These are phyloP conservation scores for Iberis pinnata DNA, from an alignment of 345 rosid species.

Conservation along the genomic window DNA sequence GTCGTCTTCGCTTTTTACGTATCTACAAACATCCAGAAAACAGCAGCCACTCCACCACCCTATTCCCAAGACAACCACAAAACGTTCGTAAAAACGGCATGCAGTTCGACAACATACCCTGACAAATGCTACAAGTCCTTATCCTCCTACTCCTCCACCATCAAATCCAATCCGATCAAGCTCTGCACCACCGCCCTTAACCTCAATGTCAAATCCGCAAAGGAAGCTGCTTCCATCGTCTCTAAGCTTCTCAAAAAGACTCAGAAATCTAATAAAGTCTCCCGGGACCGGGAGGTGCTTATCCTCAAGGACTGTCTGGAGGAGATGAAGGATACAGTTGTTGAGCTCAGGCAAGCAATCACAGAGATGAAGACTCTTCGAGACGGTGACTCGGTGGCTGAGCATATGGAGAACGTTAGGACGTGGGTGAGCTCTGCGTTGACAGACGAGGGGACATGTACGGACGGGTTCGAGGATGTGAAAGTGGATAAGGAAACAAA, in stretches of 20 bases:
- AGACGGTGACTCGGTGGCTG: conserved; percentile 21
- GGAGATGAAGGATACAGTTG: conserved; percentile 39
- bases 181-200: conserved; percentile 47
- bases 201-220: conserved; percentile 39
- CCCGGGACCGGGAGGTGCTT: conserved; percentile 28
- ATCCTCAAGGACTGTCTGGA: conserved; percentile 44
- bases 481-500: conserved; percentile 32
- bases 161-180: conserved; percentile 44
- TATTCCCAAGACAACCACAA: conserved; percentile 28
- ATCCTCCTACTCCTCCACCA: conserved; percentile 37
- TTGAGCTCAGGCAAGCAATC: conserved; percentile 47
- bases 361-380: conserved; percentile 29
- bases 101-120: conserved; percentile 55
- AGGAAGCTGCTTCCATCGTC: conserved; percentile 23
- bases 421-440: conserved; percentile 72
- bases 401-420: conserved; percentile 36
- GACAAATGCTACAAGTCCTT: conserved; percentile 43
- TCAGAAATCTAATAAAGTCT: conserved; percentile 23
- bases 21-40: conserved; percentile 6
- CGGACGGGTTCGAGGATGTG: conserved; percentile 52
- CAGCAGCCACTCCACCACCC: conserved; percentile 28
- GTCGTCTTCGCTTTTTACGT: conserved; percentile 11
- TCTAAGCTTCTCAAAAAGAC: conserved; percentile 28
- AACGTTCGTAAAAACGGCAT: conserved; percentile 40
- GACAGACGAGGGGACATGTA: conserved; percentile 61